These are phyloP conservation scores for Metschnikowia aberdeeniae DNA, from an alignment of 805 yeast genomes.

Conservation along the genomic window DNA sequence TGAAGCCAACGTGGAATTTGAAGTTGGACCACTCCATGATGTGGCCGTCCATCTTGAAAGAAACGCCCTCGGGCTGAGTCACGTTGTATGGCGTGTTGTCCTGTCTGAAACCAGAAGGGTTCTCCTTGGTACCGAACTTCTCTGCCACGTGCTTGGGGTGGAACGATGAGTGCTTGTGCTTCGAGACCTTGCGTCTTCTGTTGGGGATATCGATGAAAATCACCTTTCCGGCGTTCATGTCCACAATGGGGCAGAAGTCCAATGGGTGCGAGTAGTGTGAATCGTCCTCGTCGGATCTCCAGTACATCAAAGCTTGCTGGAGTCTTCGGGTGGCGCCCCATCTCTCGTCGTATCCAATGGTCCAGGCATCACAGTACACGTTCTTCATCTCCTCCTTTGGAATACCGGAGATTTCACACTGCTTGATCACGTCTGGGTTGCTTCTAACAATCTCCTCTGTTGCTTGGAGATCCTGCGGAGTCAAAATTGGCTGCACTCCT, in stretches of 20 bases:
- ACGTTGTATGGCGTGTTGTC: constrained; percentile 64
- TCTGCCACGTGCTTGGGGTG: constrained; percentile 61
- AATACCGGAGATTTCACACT: constrained; percentile 66
- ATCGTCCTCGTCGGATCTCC: constrained; percentile 71
- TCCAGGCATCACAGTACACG: constrained; percentile 65
- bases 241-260: constrained; percentile 80
- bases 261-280: constrained; percentile 72
- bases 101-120: constrained; percentile 51
- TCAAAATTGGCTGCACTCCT: constrained; percentile 71
- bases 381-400: constrained; percentile 58
- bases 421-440: constrained; percentile 71
- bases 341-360: constrained; percentile 69
- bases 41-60: constrained; percentile 66
- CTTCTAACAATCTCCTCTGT: constrained; percentile 63
- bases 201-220: constrained; percentile 72
- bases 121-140: constrained; percentile 49
- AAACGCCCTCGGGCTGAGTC: constrained; percentile 80
- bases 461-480: constrained; percentile 59
- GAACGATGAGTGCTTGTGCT: constrained; percentile 65
- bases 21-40: constrained; percentile 75
- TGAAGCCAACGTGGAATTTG: constrained; percentile 76
- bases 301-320: constrained; percentile 79
- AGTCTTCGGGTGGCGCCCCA: constrained; percentile 74
- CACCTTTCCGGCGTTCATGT: constrained; percentile 64
- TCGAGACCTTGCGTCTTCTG: constrained; percentile 67